Base-by-base conservation (phyloP, 208 protist species). In the Acanthamoeba divionensis region DNA sequence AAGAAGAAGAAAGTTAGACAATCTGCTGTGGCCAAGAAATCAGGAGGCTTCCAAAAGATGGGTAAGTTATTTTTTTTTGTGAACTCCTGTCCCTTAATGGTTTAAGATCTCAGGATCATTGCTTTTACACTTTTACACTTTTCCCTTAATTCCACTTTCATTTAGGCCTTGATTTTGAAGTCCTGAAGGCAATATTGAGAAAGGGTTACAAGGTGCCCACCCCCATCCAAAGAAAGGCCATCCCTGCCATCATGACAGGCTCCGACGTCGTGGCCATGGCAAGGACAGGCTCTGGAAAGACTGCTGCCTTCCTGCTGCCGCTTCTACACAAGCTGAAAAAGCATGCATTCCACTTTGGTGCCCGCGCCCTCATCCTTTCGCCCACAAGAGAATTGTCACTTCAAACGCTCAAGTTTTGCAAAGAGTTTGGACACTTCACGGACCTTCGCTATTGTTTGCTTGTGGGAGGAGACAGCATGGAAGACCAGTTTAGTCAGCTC, bases 261-360 rank as follows among this genome's bases (percentile, higher is more conserved):
- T 96, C 95, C 50, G 99, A 99, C 91, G 96, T 99, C 0, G 98
- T 99, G 1, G 99, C 98, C 45, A 99, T 99, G 98, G 99, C 99
- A 2, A 96, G 98, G 66, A 99, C 99, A 15, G 99, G 99, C 67
- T 99, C 98, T 9, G 99, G 98, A 47, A 99, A 99, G 92, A 99
- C 98, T 6, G 98, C 97, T 6, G 98, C 99, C 7, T 99, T 99
- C 91, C 93, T 99, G 4, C 97, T 99, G 47, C 99, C 99, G 5
- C 96, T 99, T 94, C 89, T 99, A 60, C 95, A 99, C 83, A 92
- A 95, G 54, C 93, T 99, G 10, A 94, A 96, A 91, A 71, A 92
- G 26, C 97, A 99, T 33, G 82, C 63, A 41, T 57, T 75, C 36
- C 24, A 66, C 50, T 69, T 75, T 15, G 99, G 99, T 55, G 96